phyloP scores from a whole-genome alignment of 1,139 yeast species.

The Hemisphaericaspora xylofermentans region DNA sequence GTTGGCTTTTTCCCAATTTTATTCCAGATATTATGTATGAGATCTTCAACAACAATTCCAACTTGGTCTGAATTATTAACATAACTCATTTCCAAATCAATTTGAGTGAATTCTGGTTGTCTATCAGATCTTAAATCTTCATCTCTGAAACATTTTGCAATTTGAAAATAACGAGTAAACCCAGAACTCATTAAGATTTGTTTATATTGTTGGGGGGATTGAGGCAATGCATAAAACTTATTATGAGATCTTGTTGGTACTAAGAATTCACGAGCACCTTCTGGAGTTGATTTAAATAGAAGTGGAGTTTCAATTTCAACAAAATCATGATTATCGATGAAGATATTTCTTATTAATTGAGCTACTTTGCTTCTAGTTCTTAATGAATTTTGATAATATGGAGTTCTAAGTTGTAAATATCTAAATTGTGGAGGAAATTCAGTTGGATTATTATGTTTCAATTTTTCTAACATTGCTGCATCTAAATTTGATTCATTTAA shows the following conservation, averaged over 20 bases:
- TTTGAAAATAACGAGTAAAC: conserved; percentile 77
- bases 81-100: conserved; percentile 92
- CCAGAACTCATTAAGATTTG: conserved; percentile 95
- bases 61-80: conserved; percentile 67
- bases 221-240: conserved; percentile 86
- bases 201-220: conserved; percentile 96
- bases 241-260: conserved; percentile 78
- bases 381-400: conserved; percentile 58
- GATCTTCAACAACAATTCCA: conserved; percentile 57
- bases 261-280: conserved; percentile 93
- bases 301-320: conserved; percentile 91
- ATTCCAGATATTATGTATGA: conserved; percentile 59
- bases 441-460: conserved; percentile 48
- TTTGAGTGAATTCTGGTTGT: conserved; percentile 96
- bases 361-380: conserved; percentile 63
- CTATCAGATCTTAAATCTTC: conserved; percentile 93
- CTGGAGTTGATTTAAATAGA: conserved; percentile 93
- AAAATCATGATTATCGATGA: conserved; percentile 51
- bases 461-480: conserved; percentile 69
- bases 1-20: conserved; percentile 40
- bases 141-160: conserved; percentile 93
- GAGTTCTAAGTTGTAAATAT: conserved; percentile 73
- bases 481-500: conserved; percentile 66
- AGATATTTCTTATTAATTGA: conserved; percentile 47
- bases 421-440: conserved; percentile 77